phyloP scores from a whole-genome alignment of 2,329 filamentous ascomycete genomes.

The Fusarium penzigii region DNA sequence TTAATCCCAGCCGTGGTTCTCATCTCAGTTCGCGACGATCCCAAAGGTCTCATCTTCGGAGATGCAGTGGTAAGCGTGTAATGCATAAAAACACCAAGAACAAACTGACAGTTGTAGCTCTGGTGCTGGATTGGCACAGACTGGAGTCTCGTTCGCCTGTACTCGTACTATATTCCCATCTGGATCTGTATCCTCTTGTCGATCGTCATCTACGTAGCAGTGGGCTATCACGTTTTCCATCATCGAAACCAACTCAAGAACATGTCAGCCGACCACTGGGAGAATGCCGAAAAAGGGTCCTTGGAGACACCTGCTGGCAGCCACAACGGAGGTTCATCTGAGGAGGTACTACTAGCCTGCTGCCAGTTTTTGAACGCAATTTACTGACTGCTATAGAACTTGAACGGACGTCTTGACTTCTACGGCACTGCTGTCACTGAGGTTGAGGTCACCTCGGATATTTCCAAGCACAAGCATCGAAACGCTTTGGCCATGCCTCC shows the following conservation, averaged over 20 bases:
- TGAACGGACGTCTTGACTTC: constrained; percentile 32
- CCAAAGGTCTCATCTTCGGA: constrained; percentile 49
- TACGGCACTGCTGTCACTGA: constrained; percentile 53
- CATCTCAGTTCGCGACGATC: constrained; percentile 53
- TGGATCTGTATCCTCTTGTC: constrained; percentile 60
- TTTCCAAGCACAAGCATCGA: constrained; percentile 13
- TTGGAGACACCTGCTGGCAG: constrained; percentile 24
- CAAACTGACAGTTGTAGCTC: constrained; percentile 41
- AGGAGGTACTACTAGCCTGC: constrained; percentile 32
- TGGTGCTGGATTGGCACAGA: constrained; percentile 61
- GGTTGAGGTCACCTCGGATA: constrained; percentile 44
- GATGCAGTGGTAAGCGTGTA: constrained; percentile 53
- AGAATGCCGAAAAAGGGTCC: constrained; percentile 18
- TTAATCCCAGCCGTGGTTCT: constrained; percentile 66
- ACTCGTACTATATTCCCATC: constrained; percentile 61
- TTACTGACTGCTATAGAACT: constrained; percentile 29
- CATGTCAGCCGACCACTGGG: constrained; percentile 34
- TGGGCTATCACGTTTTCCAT: constrained; percentile 61
- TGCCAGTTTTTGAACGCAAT: not conserved
- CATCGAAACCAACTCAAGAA: constrained; percentile 57
- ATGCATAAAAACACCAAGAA: accelerated
- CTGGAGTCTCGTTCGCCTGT: constrained; percentile 58
- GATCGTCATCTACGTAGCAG: constrained; percentile 54
- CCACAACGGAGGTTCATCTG: constrained; percentile 34
- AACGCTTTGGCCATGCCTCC: constrained; percentile 11